Evolutionary conservation across 192 early-diverging fungal genomes (phyloP), one percentile per base, ranked within the genome.

Genomic region (Coemansia sp.): DNA sequence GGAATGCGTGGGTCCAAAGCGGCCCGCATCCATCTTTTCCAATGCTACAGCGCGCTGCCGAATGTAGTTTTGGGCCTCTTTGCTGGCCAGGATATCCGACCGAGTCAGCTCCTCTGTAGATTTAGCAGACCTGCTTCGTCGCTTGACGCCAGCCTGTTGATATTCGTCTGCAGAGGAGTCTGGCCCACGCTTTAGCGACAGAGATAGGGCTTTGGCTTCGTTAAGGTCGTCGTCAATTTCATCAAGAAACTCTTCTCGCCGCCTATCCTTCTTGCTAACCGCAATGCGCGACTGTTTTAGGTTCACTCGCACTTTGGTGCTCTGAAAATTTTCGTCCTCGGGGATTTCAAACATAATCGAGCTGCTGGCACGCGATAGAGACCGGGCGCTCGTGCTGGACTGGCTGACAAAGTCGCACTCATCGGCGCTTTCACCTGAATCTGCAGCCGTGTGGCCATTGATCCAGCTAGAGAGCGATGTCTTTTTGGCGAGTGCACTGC

Each of bases 131-230:
- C 20, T 34, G 13, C 49, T 43, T 53, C 55, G 50, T 8, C 56
- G 64, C 35, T 50, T 60, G 26, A 20, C 25, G 0, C 9, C 24
- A n/a, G 26, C 22, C 15, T 42, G 23, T 34, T 33, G 11, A 27
- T 8, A 15, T 9, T 34, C 53, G 23, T n/a, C n/a, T n/a, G n/a
- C n/a, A n/a, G n/a, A n/a, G n/a, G 33, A 19, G 25, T 53, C 45
- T 0, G 55, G 29, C 3, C 39, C 20, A 5, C 61, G 60, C 39
- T 53, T 54, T 22, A 72, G 51, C 15, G 68, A 72, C 15, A 72
- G 33, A 3, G 68, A 72, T 30, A 72, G 20, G 27, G 61, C 61
- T 57, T 72, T 72, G 28, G 68, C 68, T 25, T 55, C 61, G n/a
- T 59, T 60, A 20, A 72, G 52, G 11, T 72, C 68, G 14, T 64